These are phyloP conservation scores for Exophiala mesophila DNA, from an alignment of 2,329 filamentous ascomycete genomes.

Conservation along the genomic window DNA sequence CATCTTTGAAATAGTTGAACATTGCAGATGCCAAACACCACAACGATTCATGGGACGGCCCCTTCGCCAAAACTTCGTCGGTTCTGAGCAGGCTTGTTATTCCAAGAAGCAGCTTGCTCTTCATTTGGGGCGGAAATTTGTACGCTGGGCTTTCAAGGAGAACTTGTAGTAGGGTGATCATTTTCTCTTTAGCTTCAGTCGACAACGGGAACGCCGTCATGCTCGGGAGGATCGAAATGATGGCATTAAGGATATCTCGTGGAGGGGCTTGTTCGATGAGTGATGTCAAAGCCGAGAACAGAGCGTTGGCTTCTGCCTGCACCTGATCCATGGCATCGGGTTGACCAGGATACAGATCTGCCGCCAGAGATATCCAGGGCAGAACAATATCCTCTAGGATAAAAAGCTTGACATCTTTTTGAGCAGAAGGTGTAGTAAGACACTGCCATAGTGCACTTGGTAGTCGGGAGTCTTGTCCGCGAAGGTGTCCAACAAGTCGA, in stretches of 20 bases:
- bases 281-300: conserved; percentile 74
- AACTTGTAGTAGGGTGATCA: conserved; percentile 15
- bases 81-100: conserved; percentile 14
- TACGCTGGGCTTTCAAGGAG: conserved; percentile 41
- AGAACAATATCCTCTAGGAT: conserved; percentile 68
- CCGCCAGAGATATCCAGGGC: conserved; percentile 30
- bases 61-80: conserved; percentile 34
- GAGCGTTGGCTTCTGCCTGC: conserved; percentile 32
- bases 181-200: conserved; percentile 9
- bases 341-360: conserved; percentile 58
- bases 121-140: conserved; percentile 20
- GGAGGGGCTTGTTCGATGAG: conserved; percentile 51
- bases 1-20: conserved; percentile 87
- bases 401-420: conserved; percentile 81
- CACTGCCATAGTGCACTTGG: conserved; percentile 68
- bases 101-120: conserved; percentile 19
- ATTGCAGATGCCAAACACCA: conserved; percentile 73
- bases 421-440: conserved; percentile 66
- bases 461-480: conserved; percentile 55
- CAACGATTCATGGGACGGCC: conserved; percentile 57
- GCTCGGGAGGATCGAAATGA: conserved; percentile 17
- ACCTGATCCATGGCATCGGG: conserved; percentile 13
- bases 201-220: conserved; percentile 19
- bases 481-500: conserved; percentile 64
- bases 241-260: conserved; percentile 19